A percentile compares a stretch with the other conserved stretches of the same genome.
Conservation (phyloP, 2,329 filamentous ascomycete species). For the Ceratocystis destructans region DNA sequence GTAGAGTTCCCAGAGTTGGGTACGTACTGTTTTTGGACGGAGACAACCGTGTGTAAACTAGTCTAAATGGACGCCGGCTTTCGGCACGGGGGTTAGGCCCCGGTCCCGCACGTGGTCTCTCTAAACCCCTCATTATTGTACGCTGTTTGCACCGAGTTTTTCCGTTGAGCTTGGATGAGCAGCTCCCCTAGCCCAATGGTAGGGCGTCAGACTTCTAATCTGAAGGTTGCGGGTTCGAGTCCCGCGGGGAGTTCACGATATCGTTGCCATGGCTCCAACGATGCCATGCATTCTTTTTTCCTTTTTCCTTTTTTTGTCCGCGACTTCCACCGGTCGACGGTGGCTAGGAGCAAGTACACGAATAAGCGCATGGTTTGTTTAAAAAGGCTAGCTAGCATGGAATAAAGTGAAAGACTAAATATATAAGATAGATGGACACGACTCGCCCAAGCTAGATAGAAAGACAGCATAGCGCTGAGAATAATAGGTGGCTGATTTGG, state of each 20-base stretch:
- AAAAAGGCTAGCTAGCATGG: not conserved
- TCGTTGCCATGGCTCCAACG: no score
- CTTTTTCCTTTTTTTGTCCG: not conserved
- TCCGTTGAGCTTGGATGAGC: not conserved
- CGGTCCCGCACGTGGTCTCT: no score
- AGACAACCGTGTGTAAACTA: no score
- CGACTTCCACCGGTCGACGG: not conserved
- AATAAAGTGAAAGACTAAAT: not conserved
- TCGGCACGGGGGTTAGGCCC: no score
- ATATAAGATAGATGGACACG: not conserved
- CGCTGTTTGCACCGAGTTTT: not conserved
- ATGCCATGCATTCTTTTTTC: not conserved
- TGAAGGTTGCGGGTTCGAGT: constrained; percentile 20
- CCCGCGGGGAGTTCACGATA: constrained; percentile 17
- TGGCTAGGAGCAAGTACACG: not conserved
- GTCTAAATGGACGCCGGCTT: no score
- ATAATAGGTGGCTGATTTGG: not conserved
- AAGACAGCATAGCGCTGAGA: not conserved
- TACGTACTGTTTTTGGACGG: no score
- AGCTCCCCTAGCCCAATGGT: constrained; percentile 19
- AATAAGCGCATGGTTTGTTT: no score
- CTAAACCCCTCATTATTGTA: not conserved
- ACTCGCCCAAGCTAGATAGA: not conserved
- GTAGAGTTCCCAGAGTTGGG: no score
- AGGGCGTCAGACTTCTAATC: constrained; percentile 20